Conservation (phyloP, 31 red algal genomes). For the Porphyra umbilicalis region DNA sequence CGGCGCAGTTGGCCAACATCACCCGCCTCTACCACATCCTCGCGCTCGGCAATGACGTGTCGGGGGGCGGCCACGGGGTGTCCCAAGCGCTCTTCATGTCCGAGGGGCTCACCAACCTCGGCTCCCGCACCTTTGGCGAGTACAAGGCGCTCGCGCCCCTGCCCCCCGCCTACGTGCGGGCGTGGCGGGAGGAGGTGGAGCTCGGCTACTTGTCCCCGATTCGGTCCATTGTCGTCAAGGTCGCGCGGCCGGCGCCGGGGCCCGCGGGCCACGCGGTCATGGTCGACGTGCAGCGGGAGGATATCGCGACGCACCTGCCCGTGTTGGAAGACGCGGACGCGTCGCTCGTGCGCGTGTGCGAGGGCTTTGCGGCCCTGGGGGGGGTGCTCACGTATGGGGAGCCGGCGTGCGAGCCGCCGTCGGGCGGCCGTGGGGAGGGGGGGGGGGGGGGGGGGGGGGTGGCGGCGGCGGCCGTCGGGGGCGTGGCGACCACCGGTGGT, state of each 20-base stretch:
- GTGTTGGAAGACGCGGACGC: conserved; percentile 55
- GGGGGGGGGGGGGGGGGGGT: not conserved
- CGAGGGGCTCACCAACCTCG: conserved; percentile 52
- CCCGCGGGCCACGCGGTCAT: not conserved
- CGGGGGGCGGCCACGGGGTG: not conserved
- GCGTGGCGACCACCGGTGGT: conserved; percentile 52
- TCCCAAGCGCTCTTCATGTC: not conserved
- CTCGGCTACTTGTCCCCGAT: not conserved
- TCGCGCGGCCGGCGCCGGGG: conserved; percentile 32
- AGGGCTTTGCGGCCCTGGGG: conserved; percentile 41
- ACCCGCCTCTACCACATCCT: not conserved
- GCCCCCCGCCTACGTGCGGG: conserved; percentile 39
- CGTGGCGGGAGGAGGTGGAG: conserved; percentile 82
- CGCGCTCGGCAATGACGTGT: not conserved
- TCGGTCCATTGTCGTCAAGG: conserved; percentile 52
- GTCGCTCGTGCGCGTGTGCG: conserved; percentile 46
- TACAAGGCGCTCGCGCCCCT: conserved; percentile 80
- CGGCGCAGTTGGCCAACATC: too few species aligned
- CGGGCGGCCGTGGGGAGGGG: not conserved
- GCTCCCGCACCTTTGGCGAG: conserved; percentile 94
- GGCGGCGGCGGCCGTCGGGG: conserved; percentile 10
- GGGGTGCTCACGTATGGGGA: conserved; percentile 71
- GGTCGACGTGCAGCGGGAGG: conserved; percentile 43
- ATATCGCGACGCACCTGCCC: conserved; percentile 75
- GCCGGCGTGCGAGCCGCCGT: conserved; percentile 1